Conservation (phyloP, 805 yeast genomes). For the Tetrapisispora pingtungensis region DNA sequence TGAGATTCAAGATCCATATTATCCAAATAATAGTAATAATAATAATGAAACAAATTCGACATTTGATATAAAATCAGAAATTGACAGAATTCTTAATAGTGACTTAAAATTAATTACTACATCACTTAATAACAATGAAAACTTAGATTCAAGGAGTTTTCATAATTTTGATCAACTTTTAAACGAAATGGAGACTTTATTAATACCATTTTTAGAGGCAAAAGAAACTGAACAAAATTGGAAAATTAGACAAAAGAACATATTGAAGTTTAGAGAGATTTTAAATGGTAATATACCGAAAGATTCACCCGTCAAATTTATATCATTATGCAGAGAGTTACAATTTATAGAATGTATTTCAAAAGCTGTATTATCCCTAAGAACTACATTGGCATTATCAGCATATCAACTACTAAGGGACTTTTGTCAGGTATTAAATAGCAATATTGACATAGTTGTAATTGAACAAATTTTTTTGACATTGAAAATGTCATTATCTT, state of each 20-base stretch:
- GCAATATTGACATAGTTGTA: conserved; percentile 22
- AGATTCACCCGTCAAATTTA: conserved; percentile 31
- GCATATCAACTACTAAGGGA: conserved; percentile 76
- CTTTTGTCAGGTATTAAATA: conserved; percentile 24
- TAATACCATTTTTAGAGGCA: conserved; percentile 43
- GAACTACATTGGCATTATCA: conserved; percentile 73
- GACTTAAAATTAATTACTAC: neutral
- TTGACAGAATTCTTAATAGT: conserved; percentile 8
- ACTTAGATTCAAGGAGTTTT: conserved; percentile 1
- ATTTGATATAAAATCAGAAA: conserved; percentile 18
- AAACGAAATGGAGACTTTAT: conserved; percentile 21
- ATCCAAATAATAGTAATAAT: neutral
- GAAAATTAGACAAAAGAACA: conserved; percentile 56
- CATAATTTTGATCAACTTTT: conserved; percentile 13
- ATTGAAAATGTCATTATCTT: conserved; percentile 28
- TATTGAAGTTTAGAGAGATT: conserved; percentile 45
- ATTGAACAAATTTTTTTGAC: conserved; percentile 29
- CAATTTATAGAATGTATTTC: conserved; percentile 49
- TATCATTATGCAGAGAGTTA: conserved; percentile 26
- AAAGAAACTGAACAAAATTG: conserved; percentile 87
- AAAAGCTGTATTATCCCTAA: conserved; percentile 58
- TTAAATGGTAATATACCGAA: conserved; percentile 46
- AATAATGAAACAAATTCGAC: neutral
- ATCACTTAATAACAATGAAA: neutral
- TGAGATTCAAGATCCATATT: neutral